These are phyloP conservation scores for Trapa bicornis DNA, from an alignment of 345 rosid genomes.

Conservation along the genomic window DNA sequence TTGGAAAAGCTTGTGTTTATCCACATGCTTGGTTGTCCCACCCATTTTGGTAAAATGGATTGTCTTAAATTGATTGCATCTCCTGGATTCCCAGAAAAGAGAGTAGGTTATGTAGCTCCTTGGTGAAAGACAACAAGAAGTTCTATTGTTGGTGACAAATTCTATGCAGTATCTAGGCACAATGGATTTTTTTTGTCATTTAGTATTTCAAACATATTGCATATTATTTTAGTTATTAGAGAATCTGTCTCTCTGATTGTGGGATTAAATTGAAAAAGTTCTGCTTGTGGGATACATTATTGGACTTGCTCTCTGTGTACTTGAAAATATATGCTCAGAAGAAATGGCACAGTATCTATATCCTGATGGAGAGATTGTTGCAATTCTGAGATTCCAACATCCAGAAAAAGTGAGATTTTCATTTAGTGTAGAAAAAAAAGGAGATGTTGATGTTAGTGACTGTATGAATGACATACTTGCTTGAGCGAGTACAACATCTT, in stretches of 20 bases:
- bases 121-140: slow-evolving; percentile 99
- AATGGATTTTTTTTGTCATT: background rate
- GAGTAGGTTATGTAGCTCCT: slow-evolving; percentile 99
- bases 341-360: slow-evolving; percentile 99
- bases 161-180: slow-evolving; percentile 91
- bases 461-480: slow-evolving; percentile 84
- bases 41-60: slow-evolving; percentile 99
- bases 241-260: background rate
- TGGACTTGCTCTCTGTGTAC: slow-evolving; percentile 98
- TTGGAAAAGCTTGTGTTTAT: slow-evolving; percentile 99
- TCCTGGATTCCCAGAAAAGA: slow-evolving; percentile 93
- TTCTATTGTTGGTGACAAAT: slow-evolving; percentile 94
- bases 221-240: background rate
- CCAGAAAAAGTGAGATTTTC: slow-evolving; percentile 63
- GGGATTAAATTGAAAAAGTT: slow-evolving; percentile 2
- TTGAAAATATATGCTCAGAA: slow-evolving; percentile 94
- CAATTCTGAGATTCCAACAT: slow-evolving; percentile 97
- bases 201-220: slow-evolving; percentile 2
- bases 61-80: slow-evolving; percentile 91
- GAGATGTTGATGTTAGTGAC: slow-evolving; percentile 93
- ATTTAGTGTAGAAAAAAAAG: slow-evolving; percentile 14
- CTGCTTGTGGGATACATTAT: slow-evolving; percentile 42
- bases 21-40: slow-evolving; percentile 99
- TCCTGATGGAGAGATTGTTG: slow-evolving; percentile 85
- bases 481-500: slow-evolving; percentile 33